Evolutionary conservation across 345 rosid species (phyloP).

Genomic region (Boechera stricta): DNA sequence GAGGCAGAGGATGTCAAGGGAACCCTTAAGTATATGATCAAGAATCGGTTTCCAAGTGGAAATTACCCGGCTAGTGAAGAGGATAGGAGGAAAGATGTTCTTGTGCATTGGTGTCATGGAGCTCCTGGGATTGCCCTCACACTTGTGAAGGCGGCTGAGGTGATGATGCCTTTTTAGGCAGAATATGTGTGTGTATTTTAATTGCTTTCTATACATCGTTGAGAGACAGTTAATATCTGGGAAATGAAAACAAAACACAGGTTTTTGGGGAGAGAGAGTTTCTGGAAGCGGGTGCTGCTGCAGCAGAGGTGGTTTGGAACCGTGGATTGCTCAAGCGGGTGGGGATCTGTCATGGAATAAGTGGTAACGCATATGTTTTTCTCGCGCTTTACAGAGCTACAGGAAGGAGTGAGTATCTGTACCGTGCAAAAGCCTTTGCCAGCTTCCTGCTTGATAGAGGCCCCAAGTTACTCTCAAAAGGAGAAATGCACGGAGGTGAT

Average conservation of each 20-base stretch:
- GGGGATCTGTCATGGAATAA: slow-evolving; percentile 79
- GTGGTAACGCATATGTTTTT: slow-evolving; percentile 68
- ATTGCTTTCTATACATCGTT: background rate
- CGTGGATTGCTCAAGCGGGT: slow-evolving; percentile 72
- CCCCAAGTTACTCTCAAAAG: slow-evolving; percentile 56
- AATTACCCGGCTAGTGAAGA: slow-evolving; percentile 67
- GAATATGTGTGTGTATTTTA: background rate
- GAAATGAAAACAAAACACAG: slow-evolving; percentile 41
- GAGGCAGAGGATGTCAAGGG: slow-evolving; percentile 66
- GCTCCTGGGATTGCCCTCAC: slow-evolving; percentile 77
- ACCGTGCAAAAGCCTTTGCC: slow-evolving; percentile 72
- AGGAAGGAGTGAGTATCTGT: slow-evolving; percentile 54
- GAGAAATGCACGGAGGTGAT: slow-evolving; percentile 75
- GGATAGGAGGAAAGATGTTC: slow-evolving; percentile 51
- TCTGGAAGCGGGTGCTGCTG: slow-evolving; percentile 59
- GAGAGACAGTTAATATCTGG: background rate
- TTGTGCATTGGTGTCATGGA: slow-evolving; percentile 85
- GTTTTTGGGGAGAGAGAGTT: slow-evolving; percentile 64
- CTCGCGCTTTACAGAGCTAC: slow-evolving; percentile 64
- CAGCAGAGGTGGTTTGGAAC: slow-evolving; percentile 73
- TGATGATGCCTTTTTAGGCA: slow-evolving; percentile 29
- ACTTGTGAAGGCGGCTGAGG: slow-evolving; percentile 71
- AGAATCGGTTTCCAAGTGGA: slow-evolving; percentile 59
- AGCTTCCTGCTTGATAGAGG: slow-evolving; percentile 67
- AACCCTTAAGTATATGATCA: slow-evolving; percentile 62